phyloP scores from a whole-genome alignment of 441 rosid species.

The Erodium moschatum region DNA sequence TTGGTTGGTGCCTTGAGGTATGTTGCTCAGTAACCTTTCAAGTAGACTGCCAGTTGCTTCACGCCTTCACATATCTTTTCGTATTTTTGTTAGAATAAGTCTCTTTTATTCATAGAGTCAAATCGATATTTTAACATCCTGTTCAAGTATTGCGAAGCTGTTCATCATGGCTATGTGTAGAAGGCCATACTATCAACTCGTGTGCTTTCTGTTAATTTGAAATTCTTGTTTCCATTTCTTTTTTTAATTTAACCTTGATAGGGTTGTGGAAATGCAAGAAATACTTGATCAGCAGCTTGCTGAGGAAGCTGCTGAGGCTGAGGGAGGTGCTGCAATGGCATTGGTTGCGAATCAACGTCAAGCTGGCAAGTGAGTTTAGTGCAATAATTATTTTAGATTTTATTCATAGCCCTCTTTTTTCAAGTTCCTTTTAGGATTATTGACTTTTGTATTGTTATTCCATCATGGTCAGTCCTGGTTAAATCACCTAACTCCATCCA shows the following conservation, averaged over 20 bases:
- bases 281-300: conserved; percentile 94
- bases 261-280: conserved; percentile 99
- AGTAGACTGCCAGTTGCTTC: not conserved
- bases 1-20: conserved; percentile 97
- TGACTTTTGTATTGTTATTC: conserved; percentile 10
- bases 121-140: not conserved
- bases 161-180: not conserved
- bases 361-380: conserved; percentile 60
- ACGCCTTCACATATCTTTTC: not conserved
- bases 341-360: conserved; percentile 79
- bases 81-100: not conserved
- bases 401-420: conserved; percentile 3
- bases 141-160: not conserved
- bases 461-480: not conserved
- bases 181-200: not conserved
- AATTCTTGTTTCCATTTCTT: conserved; percentile 10
- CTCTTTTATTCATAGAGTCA: not conserved
- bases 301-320: conserved; percentile 99
- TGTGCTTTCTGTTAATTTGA: not conserved
- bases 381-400: conserved; percentile 12
- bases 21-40: conserved; percentile 19
- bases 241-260: conserved; percentile 23
- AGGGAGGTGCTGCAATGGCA: conserved; percentile 89
- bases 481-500: conserved; percentile 16
- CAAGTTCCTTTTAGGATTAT: not conserved